phyloP scores from a whole-genome alignment of 1,284 basidiomycete species.

The Puccinia novopanici region DNA sequence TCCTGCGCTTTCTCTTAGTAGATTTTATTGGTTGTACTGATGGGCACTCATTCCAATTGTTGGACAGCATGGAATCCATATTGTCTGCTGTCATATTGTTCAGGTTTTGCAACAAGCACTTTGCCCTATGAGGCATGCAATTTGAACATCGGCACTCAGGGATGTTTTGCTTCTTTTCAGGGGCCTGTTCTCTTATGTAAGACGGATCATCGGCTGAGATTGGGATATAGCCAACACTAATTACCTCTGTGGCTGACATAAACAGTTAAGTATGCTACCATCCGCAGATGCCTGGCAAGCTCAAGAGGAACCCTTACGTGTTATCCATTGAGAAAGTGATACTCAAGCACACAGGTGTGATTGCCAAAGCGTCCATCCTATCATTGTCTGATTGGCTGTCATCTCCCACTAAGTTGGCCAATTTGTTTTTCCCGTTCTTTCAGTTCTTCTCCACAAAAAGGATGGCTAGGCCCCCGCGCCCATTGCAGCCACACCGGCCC shows the following conservation, averaged over 20 bases:
- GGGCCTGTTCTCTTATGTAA: neutral
- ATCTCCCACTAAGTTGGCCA: neutral
- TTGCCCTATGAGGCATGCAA: neutral
- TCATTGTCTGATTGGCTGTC: neutral
- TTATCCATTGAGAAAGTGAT: neutral
- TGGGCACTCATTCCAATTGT: neutral
- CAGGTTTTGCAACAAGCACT: neutral
- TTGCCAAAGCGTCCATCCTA: no score
- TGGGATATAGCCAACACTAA: neutral
- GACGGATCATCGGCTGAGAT: neutral
- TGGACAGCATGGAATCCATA: neutral
- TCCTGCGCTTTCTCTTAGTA: neutral
- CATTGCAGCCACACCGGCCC: neutral
- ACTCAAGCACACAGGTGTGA: neutral
- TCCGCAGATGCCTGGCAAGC: no score
- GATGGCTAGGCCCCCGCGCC: neutral
- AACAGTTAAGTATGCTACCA: no score
- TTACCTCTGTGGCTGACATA: no score
- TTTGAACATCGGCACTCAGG: neutral
- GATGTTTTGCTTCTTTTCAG: neutral
- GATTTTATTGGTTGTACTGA: neutral
- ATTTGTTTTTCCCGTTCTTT: neutral
- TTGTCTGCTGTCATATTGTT: neutral
- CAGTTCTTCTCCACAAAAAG: neutral
- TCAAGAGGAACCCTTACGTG: no score